Evolutionary conservation across 768 basidiomycete genomes (phyloP).

Genomic region (Russula compacta): DNA sequence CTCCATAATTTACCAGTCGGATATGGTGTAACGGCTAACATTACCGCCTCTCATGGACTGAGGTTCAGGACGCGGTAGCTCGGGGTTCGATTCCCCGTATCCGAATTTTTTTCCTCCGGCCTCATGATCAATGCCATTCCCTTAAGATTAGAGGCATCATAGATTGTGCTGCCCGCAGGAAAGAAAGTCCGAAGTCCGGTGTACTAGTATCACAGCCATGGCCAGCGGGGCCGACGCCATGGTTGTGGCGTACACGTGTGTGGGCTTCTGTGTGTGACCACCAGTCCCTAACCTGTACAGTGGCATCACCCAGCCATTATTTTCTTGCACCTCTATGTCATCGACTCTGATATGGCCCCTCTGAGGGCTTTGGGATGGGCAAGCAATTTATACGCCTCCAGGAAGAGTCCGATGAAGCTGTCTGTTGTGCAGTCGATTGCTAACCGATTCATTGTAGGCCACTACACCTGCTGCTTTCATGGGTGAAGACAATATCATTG

Average conservation of each 20-base stretch:
- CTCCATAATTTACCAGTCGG: slow-evolving; percentile 2
- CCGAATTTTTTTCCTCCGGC: slow-evolving; percentile 21
- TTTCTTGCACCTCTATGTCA: background rate
- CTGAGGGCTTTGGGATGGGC: background rate
- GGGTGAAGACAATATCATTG: too few relatives aligned
- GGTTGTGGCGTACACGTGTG: too few relatives aligned
- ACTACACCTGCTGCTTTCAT: background rate
- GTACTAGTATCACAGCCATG: too few relatives aligned
- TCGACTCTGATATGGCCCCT: background rate
- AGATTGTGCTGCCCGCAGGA: too few relatives aligned
- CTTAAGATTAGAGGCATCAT: too few relatives aligned
- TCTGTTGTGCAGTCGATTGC: background rate
- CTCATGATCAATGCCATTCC: background rate
- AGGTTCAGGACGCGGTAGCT: slow-evolving; percentile 27
- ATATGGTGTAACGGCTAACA: slow-evolving; percentile 34
- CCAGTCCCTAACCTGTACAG: background rate
- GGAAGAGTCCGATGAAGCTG: background rate
- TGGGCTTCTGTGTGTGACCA: too few relatives aligned
- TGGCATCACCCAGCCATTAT: background rate
- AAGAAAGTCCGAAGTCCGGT: too few relatives aligned
- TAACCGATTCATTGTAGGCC: too few relatives aligned
- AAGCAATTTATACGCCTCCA: too few relatives aligned
- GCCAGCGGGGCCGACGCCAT: too few relatives aligned
- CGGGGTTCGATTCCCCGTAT: slow-evolving; percentile 37
- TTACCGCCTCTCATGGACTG: slow-evolving; percentile 27